Percentiles rank a stretch among this genome's conserved stretches.
phyloP scores from a whole-genome alignment of 176 grass and related monocot genomes.

The Metroxylon sagu region DNA sequence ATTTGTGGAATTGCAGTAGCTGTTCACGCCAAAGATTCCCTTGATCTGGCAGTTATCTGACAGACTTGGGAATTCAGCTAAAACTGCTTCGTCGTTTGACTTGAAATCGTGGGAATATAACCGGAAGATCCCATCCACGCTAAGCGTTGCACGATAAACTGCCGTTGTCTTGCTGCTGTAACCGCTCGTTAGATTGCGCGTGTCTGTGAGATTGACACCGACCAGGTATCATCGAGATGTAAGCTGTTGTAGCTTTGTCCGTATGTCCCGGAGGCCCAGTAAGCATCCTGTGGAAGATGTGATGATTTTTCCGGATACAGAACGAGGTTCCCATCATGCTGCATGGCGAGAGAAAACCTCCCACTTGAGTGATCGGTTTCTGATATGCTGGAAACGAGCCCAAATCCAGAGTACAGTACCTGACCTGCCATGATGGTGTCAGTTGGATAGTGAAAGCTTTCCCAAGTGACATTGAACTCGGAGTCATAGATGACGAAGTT shows the following conservation, averaged over 20 bases:
- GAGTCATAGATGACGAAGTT: conserved; percentile 27
- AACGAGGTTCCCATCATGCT: conserved; percentile 9
- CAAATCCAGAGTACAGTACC: neutral
- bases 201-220: no score
- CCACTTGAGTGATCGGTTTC: conserved; percentile 16
- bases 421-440: conserved; percentile 37
- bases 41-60: neutral
- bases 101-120: no score
- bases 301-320: neutral
- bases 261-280: conserved; percentile 20
- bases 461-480: conserved; percentile 4
- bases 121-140: no score
- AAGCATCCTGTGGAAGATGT: conserved; percentile 1
- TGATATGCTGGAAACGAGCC: conserved; percentile 28
- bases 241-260: no score
- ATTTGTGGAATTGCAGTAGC: no score
- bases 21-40: no score
- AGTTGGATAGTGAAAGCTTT: conserved; percentile 20
- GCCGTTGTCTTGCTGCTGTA: no score
- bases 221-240: no score
- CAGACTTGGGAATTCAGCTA: conserved; percentile 6
- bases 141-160: no score
- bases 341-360: conserved; percentile 15
- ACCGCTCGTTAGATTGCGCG: no score
- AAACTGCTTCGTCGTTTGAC: neutral